These are phyloP conservation scores for Cystobasidium tubakii DNA, from an alignment of 768 basidiomycete genomes.

Conservation along the genomic window DNA sequence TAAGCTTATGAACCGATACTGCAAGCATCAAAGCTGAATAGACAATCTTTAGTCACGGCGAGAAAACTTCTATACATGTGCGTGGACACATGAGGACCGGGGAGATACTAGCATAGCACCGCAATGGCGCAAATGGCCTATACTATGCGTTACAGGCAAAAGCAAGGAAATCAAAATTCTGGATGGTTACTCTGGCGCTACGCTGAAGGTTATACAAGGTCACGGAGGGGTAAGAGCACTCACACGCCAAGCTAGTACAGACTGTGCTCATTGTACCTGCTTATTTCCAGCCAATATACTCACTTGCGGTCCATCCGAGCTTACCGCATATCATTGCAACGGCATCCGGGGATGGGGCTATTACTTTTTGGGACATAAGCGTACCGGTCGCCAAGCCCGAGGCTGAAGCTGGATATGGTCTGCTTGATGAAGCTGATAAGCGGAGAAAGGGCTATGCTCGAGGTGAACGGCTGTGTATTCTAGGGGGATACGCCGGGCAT, in stretches of 20 bases:
- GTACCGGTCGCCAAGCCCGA: slow-evolving; percentile 25
- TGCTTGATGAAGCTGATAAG: slow-evolving; percentile 13
- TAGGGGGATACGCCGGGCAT: slow-evolving; percentile 25
- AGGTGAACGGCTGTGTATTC: slow-evolving; percentile 7
- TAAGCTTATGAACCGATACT: not conserved
- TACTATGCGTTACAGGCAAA: slow-evolving; percentile 4
- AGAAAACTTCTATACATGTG: slow-evolving; percentile 4
- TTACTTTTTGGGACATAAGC: slow-evolving; percentile 32
- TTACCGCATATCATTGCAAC: slow-evolving; percentile 29
- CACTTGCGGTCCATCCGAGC: slow-evolving; percentile 25
- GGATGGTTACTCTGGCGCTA: slow-evolving; percentile 28
- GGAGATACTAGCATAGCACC: not conserved
- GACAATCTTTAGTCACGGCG: not conserved
- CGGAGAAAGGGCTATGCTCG: slow-evolving; percentile 31
- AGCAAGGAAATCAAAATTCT: slow-evolving; percentile 26
- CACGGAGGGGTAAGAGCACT: slow-evolving; percentile 19
- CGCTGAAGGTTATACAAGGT: slow-evolving; percentile 25
- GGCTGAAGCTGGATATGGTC: not conserved
- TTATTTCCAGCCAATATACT: slow-evolving; percentile 9
- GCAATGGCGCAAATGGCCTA: slow-evolving; percentile 25
- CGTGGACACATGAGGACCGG: slow-evolving; percentile 23
- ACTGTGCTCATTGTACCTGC: no score
- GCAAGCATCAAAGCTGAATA: not conserved
- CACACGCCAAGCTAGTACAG: no score
- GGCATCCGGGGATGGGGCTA: slow-evolving; percentile 18